These are phyloP conservation scores for Beauveria australis DNA, from an alignment of 2,329 filamentous ascomycete species.

Conservation along the genomic window DNA sequence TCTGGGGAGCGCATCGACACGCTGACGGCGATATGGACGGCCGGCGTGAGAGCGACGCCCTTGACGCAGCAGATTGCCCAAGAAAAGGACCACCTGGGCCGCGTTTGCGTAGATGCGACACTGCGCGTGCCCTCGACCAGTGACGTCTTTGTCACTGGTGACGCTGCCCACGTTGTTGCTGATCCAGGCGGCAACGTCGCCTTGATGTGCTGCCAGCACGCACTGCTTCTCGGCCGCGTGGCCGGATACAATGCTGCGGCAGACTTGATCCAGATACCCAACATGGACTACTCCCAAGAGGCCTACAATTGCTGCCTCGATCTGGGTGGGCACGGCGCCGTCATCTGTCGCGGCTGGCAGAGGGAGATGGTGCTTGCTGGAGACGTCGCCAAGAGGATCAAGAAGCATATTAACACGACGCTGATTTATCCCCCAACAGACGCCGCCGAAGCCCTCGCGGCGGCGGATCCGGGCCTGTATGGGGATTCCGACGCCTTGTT, in stretches of 20 bases:
- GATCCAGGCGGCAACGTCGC: slow-evolving; percentile 21
- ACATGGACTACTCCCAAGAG: slow-evolving; percentile 22
- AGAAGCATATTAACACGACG: slow-evolving; percentile 24
- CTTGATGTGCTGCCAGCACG: slow-evolving; percentile 33
- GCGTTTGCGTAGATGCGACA: slow-evolving; percentile 22
- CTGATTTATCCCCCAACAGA: slow-evolving; percentile 26
- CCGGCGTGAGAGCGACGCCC: slow-evolving; percentile 23
- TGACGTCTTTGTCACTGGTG: slow-evolving; percentile 26
- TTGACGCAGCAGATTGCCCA: slow-evolving; percentile 26
- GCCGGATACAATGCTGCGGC: slow-evolving; percentile 27
- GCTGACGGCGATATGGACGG: slow-evolving; percentile 29
- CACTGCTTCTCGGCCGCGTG: slow-evolving; percentile 25
- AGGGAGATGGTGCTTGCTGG: slow-evolving; percentile 21
- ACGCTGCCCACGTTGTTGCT: slow-evolving; percentile 21
- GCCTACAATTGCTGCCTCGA: slow-evolving; percentile 27
- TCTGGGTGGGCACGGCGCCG: slow-evolving; percentile 24
- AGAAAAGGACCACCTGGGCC: slow-evolving; percentile 20
- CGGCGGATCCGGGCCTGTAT: slow-evolving; percentile 17
- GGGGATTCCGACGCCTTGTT: slow-evolving; percentile 10
- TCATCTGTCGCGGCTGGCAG: slow-evolving; percentile 24
- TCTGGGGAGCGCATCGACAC: slow-evolving; percentile 26
- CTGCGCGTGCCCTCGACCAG: slow-evolving; percentile 17
- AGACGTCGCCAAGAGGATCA: slow-evolving; percentile 23
- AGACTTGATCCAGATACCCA: slow-evolving; percentile 21
- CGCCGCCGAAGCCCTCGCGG: slow-evolving; percentile 16